A percentile compares a stretch with the other conserved stretches of the same genome.
These are phyloP conservation scores for Ophiostoma sp. DNA, from an alignment of 2,329 filamentous ascomycete species.

Conservation along the genomic window DNA sequence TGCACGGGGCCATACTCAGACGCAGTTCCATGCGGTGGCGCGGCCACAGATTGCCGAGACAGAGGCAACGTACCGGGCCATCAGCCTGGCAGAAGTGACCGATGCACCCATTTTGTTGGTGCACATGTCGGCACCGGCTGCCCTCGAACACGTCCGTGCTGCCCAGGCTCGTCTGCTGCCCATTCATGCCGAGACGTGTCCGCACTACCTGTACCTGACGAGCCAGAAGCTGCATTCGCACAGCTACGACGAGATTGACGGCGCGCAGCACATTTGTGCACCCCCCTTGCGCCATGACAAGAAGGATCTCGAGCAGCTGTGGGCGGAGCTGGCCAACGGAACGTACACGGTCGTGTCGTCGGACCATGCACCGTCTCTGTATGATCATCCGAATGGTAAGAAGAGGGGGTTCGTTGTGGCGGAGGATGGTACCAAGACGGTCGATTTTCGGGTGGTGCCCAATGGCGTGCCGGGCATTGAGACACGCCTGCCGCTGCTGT, in stretches of 20 bases:
- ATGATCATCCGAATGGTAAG: slow-evolving; percentile 43
- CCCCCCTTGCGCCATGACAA: slow-evolving; percentile 48
- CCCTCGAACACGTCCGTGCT: slow-evolving; percentile 49
- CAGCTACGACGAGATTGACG: slow-evolving; percentile 21
- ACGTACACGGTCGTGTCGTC: slow-evolving; percentile 57
- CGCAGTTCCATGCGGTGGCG: slow-evolving; percentile 49
- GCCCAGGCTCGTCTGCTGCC: slow-evolving; percentile 53
- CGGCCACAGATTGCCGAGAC: slow-evolving; percentile 49
- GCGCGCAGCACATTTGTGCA: slow-evolving; percentile 55
- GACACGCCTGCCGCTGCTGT: slow-evolving; percentile 52
- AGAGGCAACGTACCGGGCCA: slow-evolving; percentile 52
- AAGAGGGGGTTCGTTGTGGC: slow-evolving; percentile 28
- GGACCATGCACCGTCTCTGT: slow-evolving; percentile 50
- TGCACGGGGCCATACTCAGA: slow-evolving; percentile 36
- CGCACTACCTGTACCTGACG: slow-evolving; percentile 57
- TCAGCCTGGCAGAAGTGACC: slow-evolving; percentile 50
- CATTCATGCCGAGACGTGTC: slow-evolving; percentile 58
- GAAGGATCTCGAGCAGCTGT: slow-evolving; percentile 52
- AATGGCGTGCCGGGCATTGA: slow-evolving; percentile 60
- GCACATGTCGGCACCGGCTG: slow-evolving; percentile 51
- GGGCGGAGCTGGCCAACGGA: slow-evolving; percentile 50
- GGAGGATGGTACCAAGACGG: background rate
- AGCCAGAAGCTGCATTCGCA: slow-evolving; percentile 39
- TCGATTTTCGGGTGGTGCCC: slow-evolving; percentile 53
- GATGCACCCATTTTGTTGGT: slow-evolving; percentile 56